phyloP scores from a whole-genome alignment of 116 monocot species.

The Papilionanthe hybrid region DNA sequence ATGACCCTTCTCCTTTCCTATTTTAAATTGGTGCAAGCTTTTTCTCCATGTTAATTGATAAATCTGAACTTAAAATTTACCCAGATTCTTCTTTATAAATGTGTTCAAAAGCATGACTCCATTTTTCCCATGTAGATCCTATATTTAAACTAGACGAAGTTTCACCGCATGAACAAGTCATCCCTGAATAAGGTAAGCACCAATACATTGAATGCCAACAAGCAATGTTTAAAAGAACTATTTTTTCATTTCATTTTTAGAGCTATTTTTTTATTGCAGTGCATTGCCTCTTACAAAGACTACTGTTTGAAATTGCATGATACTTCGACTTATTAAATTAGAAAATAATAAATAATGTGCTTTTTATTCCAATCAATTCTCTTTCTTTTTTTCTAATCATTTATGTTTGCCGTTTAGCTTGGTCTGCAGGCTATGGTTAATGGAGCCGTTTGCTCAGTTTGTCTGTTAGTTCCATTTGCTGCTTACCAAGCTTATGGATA shows the following conservation, averaged over 20 bases:
- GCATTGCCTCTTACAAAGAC: background rate
- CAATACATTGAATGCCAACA: background rate
- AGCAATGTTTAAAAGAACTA: background rate
- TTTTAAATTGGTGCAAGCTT: too few relatives aligned
- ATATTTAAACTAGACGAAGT: too few relatives aligned
- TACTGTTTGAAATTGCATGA: background rate
- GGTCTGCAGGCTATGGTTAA: constrained; percentile 34
- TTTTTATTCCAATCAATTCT: background rate
- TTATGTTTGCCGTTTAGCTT: constrained; percentile 32
- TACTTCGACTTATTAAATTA: background rate
- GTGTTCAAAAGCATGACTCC: too few relatives aligned
- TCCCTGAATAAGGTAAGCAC: background rate
- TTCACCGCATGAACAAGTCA: background rate
- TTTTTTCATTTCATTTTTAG: background rate
- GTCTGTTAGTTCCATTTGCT: constrained; percentile 62
- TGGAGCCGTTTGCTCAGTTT: constrained; percentile 31
- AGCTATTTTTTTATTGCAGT: background rate
- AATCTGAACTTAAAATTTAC: too few relatives aligned
- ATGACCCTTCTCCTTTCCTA: too few relatives aligned
- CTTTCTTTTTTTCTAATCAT: background rate
- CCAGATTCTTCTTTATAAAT: too few relatives aligned
- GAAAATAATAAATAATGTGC: background rate
- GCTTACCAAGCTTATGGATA: constrained; percentile 84
- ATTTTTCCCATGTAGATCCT: too few relatives aligned
- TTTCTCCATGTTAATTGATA: too few relatives aligned